Percentiles rank a stretch among this genome's conserved stretches.
These are phyloP conservation scores for Alternaria infectoria DNA, from an alignment of 2,329 filamentous ascomycete genomes.

Conservation along the genomic window DNA sequence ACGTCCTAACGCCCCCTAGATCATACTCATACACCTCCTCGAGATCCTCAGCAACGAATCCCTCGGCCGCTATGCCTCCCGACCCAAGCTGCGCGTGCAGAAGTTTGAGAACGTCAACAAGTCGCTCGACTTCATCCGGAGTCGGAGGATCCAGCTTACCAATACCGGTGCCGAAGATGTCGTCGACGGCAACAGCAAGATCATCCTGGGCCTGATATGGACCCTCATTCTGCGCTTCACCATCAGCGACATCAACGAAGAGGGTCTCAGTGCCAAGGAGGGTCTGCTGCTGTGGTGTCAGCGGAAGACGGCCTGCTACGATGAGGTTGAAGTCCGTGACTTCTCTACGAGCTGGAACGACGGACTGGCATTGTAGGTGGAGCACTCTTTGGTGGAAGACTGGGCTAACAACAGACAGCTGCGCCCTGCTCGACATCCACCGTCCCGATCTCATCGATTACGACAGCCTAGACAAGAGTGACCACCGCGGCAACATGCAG, in stretches of 20 bases:
- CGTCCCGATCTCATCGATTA: constrained; percentile 97
- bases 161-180: constrained; percentile 99
- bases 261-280: constrained; percentile 97
- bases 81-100: constrained; percentile 94
- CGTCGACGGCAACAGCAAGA: constrained; percentile 96
- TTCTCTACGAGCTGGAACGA: constrained; percentile 98
- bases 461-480: constrained; percentile 88
- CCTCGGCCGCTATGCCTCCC: constrained; percentile 93
- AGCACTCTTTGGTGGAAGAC: too few relatives aligned
- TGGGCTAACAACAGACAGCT: constrained; percentile 53
- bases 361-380: constrained; percentile 78
- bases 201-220: constrained; percentile 97
- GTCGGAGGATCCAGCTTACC: constrained; percentile 91
- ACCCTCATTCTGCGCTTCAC: constrained; percentile 97
- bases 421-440: constrained; percentile 94
- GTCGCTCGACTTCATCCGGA: constrained; percentile 90
- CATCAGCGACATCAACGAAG: constrained; percentile 97
- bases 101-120: constrained; percentile 98
- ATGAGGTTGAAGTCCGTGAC: constrained; percentile 93
- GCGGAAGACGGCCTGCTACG: constrained; percentile 97
- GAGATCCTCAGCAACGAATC: constrained; percentile 95
- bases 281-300: constrained; percentile 96
- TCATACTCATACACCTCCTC: constrained; percentile 93
- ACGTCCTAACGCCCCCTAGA: constrained; percentile 57
- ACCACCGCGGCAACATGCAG: constrained; percentile 97